Base-by-base conservation (phyloP, 2,329 filamentous ascomycete genomes). In the Fusarium sp. region DNA sequence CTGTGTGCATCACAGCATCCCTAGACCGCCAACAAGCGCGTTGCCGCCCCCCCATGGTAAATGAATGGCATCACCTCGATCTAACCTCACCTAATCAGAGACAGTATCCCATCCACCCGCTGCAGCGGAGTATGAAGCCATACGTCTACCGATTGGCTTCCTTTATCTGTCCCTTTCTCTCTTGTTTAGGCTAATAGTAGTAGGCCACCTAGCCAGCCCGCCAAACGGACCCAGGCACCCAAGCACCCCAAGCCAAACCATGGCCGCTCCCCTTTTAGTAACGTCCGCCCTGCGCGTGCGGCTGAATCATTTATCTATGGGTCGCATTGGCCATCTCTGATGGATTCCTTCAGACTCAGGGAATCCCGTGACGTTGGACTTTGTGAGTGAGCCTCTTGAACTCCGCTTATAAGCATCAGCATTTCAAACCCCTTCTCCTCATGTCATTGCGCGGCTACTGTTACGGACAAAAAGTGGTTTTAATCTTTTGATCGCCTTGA, bases 21-120 rank as follows among this genome's bases (percentile, higher is more conserved):
- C 56, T 56, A 58, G 62, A 62, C 55, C 59, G 40, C 51, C 53
- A 61, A 57, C 67, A 72, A 51, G 56, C 59, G 61, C 68, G 61
- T 55, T 71, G 56, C 62, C 58, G 67, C 63, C 49, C 63, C 63
- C 48, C 60, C 49, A 40, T 32, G 52, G 47, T 37, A 62, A 54
- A 54, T 56, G 53, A 53, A 58, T 67, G 65, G 65, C 62, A 71
- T 72, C 58, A 37, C 35, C 30, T 7, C 30, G 14, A 33, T 14
- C 30, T 33, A 33, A 61, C 61, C 69, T 68, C 58, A 71, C 67
- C 56, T 39, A 62, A 62, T 44, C 56, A 46, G 35, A 53, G 40
- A 46, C 53, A 43, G 51, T 33, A 47, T 30, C 43, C 28, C 28
- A 35, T 44, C 56, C 55, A 61, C 41, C 41, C 20, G 41, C 56